These are phyloP conservation scores for Solanum tarijense DNA, from an alignment of 257 asterid genomes.

Conservation along the genomic window DNA sequence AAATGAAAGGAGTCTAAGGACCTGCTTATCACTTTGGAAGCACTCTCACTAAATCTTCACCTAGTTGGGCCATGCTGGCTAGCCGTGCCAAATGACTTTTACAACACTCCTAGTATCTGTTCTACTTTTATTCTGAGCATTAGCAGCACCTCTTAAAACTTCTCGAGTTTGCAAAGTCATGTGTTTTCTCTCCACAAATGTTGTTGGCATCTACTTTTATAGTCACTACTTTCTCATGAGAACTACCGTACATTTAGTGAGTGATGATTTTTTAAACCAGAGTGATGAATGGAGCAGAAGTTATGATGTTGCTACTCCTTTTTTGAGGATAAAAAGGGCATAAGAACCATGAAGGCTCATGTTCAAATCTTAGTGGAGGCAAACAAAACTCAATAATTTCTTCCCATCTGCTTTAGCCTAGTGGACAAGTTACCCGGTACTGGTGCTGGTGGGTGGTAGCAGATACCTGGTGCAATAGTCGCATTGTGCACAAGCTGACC, in stretches of 20 bases:
- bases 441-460: background rate
- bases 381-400: background rate
- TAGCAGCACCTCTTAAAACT: background rate
- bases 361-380: background rate
- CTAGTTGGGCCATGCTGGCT: background rate
- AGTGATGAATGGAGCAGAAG: background rate
- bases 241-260: background rate
- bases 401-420: background rate
- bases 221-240: background rate
- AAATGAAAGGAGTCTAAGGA: background rate
- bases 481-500: background rate
- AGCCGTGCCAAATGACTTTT: background rate
- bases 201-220: background rate
- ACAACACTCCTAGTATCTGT: background rate
- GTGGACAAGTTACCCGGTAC: background rate
- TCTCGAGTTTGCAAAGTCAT: background rate
- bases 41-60: background rate
- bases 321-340: background rate
- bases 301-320: background rate
- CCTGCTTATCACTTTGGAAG: background rate
- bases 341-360: background rate
- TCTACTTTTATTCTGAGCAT: background rate
- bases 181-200: background rate
- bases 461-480: background rate
- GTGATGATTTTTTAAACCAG: background rate